Conservation (phyloP, 352 stramenopile genomes). For the Albugo candida region DNA sequence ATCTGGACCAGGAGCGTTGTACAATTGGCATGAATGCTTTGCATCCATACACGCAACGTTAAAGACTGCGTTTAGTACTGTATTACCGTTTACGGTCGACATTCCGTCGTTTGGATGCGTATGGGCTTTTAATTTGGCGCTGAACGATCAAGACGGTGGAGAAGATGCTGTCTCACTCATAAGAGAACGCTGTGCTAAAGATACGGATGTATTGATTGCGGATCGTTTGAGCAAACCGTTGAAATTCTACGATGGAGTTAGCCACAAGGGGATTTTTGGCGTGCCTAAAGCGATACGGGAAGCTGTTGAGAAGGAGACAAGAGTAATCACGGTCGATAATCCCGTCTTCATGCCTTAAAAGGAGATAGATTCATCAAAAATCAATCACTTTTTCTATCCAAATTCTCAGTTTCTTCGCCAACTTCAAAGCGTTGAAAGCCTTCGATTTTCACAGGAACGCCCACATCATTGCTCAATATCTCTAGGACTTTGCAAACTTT, state of each 20-base stretch:
- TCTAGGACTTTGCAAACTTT: slow-evolving; percentile 71
- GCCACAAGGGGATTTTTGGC: slow-evolving; percentile 79
- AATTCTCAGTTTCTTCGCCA: slow-evolving; percentile 26
- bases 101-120: slow-evolving; percentile 87
- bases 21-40: slow-evolving; percentile 86
- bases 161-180: slow-evolving; percentile 16
- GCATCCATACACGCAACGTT: slow-evolving; percentile 88
- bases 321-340: slow-evolving; percentile 91
- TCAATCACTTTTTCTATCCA: not conserved
- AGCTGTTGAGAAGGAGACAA: slow-evolving; percentile 65
- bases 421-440: slow-evolving; percentile 68
- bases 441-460: slow-evolving; percentile 30
- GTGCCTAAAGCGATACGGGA: slow-evolving; percentile 83
- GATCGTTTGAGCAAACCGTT: slow-evolving; percentile 37
- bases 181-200: slow-evolving; percentile 26
- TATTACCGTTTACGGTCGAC: slow-evolving; percentile 82
- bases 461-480: slow-evolving; percentile 34
- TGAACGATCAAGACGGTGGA: slow-evolving; percentile 21
- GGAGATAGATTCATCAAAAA: slow-evolving; percentile 3
- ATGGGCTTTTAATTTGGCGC: slow-evolving; percentile 89
- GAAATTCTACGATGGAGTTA: slow-evolving; percentile 84
- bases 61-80: slow-evolving; percentile 77
- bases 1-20: slow-evolving; percentile 73
- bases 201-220: slow-evolving; percentile 45
- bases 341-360: slow-evolving; percentile 92